Conservation (phyloP, 2,329 filamentous ascomycete species). For the Botryotinia globosa region DNA sequence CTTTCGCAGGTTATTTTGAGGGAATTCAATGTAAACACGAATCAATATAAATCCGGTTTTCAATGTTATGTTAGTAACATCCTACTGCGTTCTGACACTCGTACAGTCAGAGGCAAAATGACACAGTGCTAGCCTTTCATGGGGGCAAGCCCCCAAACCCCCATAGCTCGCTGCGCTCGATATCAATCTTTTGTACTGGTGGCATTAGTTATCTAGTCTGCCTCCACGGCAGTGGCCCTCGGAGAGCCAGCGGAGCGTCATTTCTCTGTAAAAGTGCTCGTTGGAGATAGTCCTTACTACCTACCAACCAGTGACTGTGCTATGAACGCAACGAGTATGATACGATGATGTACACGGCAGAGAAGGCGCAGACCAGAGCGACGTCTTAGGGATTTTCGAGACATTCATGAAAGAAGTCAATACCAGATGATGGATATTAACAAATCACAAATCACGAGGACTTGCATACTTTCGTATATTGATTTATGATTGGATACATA, state of each 20-base stretch:
- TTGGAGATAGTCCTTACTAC: background rate
- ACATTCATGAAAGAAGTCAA: background rate
- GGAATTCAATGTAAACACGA: background rate
- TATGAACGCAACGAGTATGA: background rate
- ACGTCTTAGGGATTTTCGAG: background rate
- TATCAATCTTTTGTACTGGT: background rate
- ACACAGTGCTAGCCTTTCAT: background rate
- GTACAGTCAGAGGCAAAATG: background rate
- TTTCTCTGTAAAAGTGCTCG: background rate
- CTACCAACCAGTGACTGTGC: background rate
- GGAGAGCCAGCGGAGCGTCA: background rate
- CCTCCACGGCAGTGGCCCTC: background rate
- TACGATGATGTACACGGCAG: background rate
- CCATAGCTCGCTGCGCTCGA: constrained; percentile 1
- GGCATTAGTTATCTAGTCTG: background rate
- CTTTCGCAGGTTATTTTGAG: background rate
- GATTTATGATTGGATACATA: background rate
- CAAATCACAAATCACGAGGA: background rate
- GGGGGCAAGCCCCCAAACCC: background rate
- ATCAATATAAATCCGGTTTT: background rate
- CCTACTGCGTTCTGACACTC: background rate
- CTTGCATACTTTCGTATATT: background rate
- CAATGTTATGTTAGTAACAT: background rate
- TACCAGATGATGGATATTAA: background rate
- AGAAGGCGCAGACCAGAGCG: background rate